Evolutionary conservation across 768 basidiomycete genomes (phyloP).

Genomic region (Mycena polygramma): DNA sequence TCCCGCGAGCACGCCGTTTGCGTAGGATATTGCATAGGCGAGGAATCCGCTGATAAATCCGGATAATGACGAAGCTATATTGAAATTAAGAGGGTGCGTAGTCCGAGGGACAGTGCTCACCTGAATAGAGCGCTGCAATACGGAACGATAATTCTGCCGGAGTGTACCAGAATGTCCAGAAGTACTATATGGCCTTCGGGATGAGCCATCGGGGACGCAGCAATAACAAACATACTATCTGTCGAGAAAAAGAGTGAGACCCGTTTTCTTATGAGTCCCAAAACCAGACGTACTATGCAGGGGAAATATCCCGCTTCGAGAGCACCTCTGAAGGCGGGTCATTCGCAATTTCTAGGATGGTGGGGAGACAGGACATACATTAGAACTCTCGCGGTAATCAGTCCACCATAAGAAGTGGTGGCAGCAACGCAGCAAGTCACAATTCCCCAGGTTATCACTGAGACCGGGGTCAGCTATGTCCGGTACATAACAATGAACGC

Average conservation of each 20-base stretch:
- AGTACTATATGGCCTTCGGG: constrained; percentile 19
- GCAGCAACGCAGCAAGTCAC: constrained; percentile 38
- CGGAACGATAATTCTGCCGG: constrained; percentile 40
- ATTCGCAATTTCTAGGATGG: not conserved
- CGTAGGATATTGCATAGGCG: constrained; percentile 39
- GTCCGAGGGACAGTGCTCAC: constrained; percentile 8
- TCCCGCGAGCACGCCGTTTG: constrained; percentile 35
- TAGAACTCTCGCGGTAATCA: constrained; percentile 39
- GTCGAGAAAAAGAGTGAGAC: not conserved
- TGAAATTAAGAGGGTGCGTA: too few relatives aligned
- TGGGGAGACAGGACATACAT: constrained; percentile 16
- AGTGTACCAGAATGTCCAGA: constrained; percentile 41
- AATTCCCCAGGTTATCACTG: constrained; percentile 42
- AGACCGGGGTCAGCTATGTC: constrained; percentile 1
- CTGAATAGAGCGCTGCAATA: constrained; percentile 40
- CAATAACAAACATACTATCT: constrained; percentile 11
- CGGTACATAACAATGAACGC: not conserved
- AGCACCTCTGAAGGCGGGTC: constrained; percentile 24
- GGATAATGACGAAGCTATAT: constrained; percentile 21
- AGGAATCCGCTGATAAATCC: constrained; percentile 42
- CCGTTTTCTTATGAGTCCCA: too few relatives aligned
- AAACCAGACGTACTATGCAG: constrained; percentile 37
- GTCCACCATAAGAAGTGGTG: constrained; percentile 35
- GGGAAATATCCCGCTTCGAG: constrained; percentile 41
- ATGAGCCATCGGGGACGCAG: too few relatives aligned